Percentiles rank a stretch among this genome's conserved stretches.
phyloP scores from a whole-genome alignment of 1,139 yeast genomes.

The Geotrichum australiense region DNA sequence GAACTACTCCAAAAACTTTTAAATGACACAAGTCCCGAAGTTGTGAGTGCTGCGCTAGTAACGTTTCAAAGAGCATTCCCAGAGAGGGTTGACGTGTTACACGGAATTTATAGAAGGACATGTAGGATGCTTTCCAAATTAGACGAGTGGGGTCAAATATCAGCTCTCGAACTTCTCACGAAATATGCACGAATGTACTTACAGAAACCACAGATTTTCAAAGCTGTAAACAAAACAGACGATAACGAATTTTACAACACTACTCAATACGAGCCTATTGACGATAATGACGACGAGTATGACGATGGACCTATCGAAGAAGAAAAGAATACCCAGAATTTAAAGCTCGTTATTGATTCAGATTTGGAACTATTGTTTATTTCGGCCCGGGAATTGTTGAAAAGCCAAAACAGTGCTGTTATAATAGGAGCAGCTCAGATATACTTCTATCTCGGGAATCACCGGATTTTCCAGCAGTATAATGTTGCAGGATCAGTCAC shows the following conservation, averaged over 20 bases:
- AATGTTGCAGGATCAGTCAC: conserved; percentile 47
- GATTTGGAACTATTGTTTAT: conserved; percentile 53
- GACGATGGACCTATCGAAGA: no score
- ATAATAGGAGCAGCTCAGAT: conserved; percentile 56
- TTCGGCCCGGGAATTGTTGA: conserved; percentile 41
- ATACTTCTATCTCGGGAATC: conserved; percentile 48
- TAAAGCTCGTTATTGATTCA: conserved; percentile 38
- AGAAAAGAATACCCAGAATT: background rate
- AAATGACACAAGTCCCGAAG: conserved; percentile 57
- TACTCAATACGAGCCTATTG: conserved; percentile 14
- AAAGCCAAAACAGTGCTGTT: conserved; percentile 53
- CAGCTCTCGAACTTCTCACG: conserved; percentile 54
- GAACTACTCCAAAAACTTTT: conserved; percentile 49
- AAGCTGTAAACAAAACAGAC: conserved; percentile 5
- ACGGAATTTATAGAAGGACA: conserved; percentile 59
- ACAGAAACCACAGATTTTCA: conserved; percentile 41
- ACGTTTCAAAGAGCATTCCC: conserved; percentile 51
- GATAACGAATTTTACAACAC: conserved; percentile 13
- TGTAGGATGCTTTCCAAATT: conserved; percentile 49
- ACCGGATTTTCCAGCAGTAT: conserved; percentile 42
- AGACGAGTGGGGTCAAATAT: conserved; percentile 73
- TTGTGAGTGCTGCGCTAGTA: conserved; percentile 63
- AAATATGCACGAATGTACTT: conserved; percentile 59
- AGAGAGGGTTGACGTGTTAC: conserved; percentile 57
- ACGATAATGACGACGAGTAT: conserved; percentile 20